A percentile compares a stretch with the other conserved stretches of the same genome.
These are phyloP conservation scores for Lentinula sp. DNA, from an alignment of 768 basidiomycete species.

Conservation along the genomic window DNA sequence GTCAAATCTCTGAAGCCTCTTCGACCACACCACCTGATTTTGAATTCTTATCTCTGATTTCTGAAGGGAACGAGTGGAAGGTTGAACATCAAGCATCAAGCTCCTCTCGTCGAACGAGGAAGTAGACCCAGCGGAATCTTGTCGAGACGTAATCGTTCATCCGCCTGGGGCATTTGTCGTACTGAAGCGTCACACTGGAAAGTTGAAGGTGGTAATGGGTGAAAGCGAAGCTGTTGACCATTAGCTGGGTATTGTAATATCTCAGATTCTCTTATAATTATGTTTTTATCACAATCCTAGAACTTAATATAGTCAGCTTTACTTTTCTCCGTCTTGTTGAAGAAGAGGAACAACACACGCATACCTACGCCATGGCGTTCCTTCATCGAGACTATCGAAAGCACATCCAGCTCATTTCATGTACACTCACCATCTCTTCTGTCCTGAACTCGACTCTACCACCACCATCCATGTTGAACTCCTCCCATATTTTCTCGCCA, in stretches of 20 bases:
- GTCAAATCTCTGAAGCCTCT: slow-evolving; percentile 56
- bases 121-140: slow-evolving; percentile 64
- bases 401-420: slow-evolving; percentile 57
- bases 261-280: slow-evolving; percentile 4
- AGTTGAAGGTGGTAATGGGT: slow-evolving; percentile 59
- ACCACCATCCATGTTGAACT: slow-evolving; percentile 4
- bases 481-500: slow-evolving; percentile 43
- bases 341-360: slow-evolving; percentile 20
- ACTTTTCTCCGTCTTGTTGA: slow-evolving; percentile 46
- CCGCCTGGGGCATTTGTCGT: slow-evolving; percentile 55
- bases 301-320: slow-evolving; percentile 63
- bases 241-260: slow-evolving; percentile 39
- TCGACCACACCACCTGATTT: slow-evolving; percentile 62
- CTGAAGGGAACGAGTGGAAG: slow-evolving; percentile 21
- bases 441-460: slow-evolving; percentile 38
- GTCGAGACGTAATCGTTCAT: slow-evolving; percentile 62
- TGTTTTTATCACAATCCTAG: slow-evolving; percentile 39
- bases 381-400: slow-evolving; percentile 59
- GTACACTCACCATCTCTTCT: slow-evolving; percentile 44
- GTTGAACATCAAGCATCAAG: slow-evolving; percentile 34
- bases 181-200: slow-evolving; percentile 63
- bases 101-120: slow-evolving; percentile 50
- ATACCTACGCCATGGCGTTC: slow-evolving; percentile 48
- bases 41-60: slow-evolving; percentile 49
- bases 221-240: slow-evolving; percentile 58